Base-by-base conservation (phyloP, 1,284 basidiomycete genomes). In the Malassezia brasiliensis region DNA sequence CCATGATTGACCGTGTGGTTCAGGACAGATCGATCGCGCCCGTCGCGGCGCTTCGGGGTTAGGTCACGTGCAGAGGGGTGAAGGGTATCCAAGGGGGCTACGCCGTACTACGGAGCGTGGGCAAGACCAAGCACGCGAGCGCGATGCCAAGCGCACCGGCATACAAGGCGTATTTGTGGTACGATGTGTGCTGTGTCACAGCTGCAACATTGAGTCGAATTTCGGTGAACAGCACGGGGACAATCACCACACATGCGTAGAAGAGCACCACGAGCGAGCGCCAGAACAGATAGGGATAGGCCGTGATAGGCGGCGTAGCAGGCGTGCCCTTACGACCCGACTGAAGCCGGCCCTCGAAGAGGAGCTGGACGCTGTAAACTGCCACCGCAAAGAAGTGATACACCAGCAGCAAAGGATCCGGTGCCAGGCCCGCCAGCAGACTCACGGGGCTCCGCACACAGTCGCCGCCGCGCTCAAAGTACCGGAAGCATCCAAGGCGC, bases 331-430 rank as follows among this genome's bases (percentile, higher is more conserved):
- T 62, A 17, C 42, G 35, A 2, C 54, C 37, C 60, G 62, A 1
- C 82, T 83, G 25, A 15, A 57, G 40, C 25, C 44, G 6, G 20
- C 50, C 50, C 9, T 42, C 32, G 76, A 94, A 88, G 74, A 94
- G 80, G 40, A 86, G 79, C 81, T 83, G 93, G 68, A 93, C 87
- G 11, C 85, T 83, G 77, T 94, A 96, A 62, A 99, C 82, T 0
- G 93, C 93, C 60, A 99, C 93, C 25, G 82, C 79, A 80, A 94
- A 98, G 78, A 98, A 98, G 79, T 98, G 93, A 66, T 82, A 83
- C 66, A 87, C 84, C 25, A 99, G 83, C 37, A 89, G 77, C 25
- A 82, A 62, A 0, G 89, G 88, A 19, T 85, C 84, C 1, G 88
- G 86, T 2, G 83, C 80, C 51, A 93, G 67, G 10, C 78, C 63